Evolutionary conservation across 495 filamentous ascomycete species (phyloP), one percentile per base, ranked within the genome.

Genomic region (Penicillium alfredii): DNA sequence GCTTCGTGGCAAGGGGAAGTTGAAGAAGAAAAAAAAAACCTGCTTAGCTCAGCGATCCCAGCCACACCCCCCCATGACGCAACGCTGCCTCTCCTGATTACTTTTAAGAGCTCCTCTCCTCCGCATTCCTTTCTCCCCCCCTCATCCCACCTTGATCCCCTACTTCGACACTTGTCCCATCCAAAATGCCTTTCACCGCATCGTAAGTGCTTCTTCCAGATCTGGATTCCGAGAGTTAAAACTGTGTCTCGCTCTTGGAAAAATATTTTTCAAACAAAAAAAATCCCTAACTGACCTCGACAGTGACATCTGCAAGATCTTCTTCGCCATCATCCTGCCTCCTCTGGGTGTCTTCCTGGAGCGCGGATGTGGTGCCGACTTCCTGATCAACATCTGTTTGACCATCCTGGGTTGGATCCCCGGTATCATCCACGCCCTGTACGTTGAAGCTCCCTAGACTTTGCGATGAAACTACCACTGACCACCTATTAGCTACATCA

Each of bases 341-440:
- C 89, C 89, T 45, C 72, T 94, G 21, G 86, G 87, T 61, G 89
- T 94, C 58, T 93, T 94, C 74, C 77, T 94, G 40, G 84, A 92
- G 72, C 78, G 81, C 24, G 88, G 88, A 56, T 88, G 84, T 67
- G 76, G 78, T 59, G 74, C 78, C 53, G 85, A 93, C 53, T 69
- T 94, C 45, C 65, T 84, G 50, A 88, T 94, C 74, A 94, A 92
- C 71, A 79, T 94, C 66, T 72, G 82, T 46, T 69, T 94, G 57
- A 92, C 86, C 31, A 78, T 89, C 49, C 73, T 96, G 55, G 83
- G 81, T 55, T 88, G 80, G 65, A 71, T 88, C 39, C 84, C 84
- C 21, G 84, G 83, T 65, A 75, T 84, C 51, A 75, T 84, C 47
- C 80, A 86, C 56, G 80, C 80, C 44, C 56, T 83, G 82, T 86